Evolutionary conservation across 1,139 yeast species (phyloP), one percentile per base, ranked within the genome.

Genomic region (Geotrichum restrictum): DNA sequence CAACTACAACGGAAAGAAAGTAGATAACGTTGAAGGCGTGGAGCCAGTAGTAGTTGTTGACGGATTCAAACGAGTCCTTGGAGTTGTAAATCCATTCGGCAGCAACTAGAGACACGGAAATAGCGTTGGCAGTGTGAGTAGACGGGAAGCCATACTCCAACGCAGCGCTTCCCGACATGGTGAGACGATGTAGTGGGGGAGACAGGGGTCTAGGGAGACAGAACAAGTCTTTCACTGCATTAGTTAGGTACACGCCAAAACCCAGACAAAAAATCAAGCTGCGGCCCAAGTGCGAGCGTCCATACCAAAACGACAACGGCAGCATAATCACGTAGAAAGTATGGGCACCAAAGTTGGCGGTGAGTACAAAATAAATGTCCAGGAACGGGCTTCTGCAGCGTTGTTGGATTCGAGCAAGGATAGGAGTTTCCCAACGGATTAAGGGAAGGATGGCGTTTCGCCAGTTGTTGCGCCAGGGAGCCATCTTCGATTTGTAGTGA

Each of bases 121-220:
- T 82, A 1, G 98, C 96, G 68, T 93, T 93, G 43, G 97, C 95
- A 29, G 94, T 78, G 67, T 93, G 98, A 8, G 95, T 85, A 46
- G 89, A 82, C 0, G 98, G 98, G 62, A 91, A 88, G 2, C 98
- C 98, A 67, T 91, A 93, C 66, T 93, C 98, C 62, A 85, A 82
- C 1, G 95, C 81, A 0, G 98, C 93, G 59, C 88, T 87, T 24
- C 86, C 83, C 54, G 89, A 82, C 82, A 91, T 80, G 22, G 98
- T 89, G 62, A 93, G 83, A 61, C 98, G 76, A 65, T 85, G 88
- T 48, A 91, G 70, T 0, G 98, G 98, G 1, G 98, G 98, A 1
- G 95, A 84, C 56, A 82, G 71, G 1, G 98, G 98, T 57, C 98
- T 74, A 11, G 98, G 98, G 50, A 93, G 74, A 67, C 98, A 91